Conservation (phyloP, 2,329 filamentous ascomycete species). For the Acrodontium crateriforme region DNA sequence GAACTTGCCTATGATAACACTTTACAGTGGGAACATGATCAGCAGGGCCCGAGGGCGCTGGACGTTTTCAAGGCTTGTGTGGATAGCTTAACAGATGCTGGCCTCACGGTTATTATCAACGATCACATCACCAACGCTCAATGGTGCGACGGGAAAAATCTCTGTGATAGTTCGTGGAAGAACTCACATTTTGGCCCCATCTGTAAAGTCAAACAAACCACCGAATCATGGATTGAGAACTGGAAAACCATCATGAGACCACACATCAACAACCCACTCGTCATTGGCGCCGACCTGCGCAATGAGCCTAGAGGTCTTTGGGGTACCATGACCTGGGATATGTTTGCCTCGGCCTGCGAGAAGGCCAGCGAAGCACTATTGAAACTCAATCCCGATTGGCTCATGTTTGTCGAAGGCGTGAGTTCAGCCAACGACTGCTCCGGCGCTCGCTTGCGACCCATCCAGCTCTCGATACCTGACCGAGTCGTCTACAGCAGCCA, state of each 20-base stretch:
- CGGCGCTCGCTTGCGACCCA: constrained; percentile 40
- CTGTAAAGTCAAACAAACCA: constrained; percentile 49
- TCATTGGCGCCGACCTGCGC: constrained; percentile 52
- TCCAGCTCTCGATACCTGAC: constrained; percentile 41
- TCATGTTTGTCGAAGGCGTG: constrained; percentile 54
- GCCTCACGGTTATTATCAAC: constrained; percentile 53
- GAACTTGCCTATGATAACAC: constrained; percentile 6
- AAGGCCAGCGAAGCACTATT: constrained; percentile 48
- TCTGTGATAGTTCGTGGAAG: constrained; percentile 53
- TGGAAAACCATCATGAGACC: constrained; percentile 52
- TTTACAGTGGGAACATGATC: constrained; percentile 3
- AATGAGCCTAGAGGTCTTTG: constrained; percentile 57
- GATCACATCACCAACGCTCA: constrained; percentile 56
- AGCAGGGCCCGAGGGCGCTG: constrained; percentile 37
- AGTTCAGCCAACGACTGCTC: constrained; percentile 53
- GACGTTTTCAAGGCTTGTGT: constrained; percentile 49
- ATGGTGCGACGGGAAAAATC: constrained; percentile 56
- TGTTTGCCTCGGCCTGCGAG: constrained; percentile 52
- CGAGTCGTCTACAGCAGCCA: constrained; percentile 54
- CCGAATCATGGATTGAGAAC: constrained; percentile 50
- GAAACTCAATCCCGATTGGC: constrained; percentile 46
- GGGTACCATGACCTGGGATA: constrained; percentile 54
- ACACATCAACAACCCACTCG: constrained; percentile 44
- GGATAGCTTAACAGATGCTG: constrained; percentile 45
- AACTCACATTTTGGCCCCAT: constrained; percentile 49